Conservation (phyloP, 441 rosid genomes). For the Erysimum cheiri region DNA sequence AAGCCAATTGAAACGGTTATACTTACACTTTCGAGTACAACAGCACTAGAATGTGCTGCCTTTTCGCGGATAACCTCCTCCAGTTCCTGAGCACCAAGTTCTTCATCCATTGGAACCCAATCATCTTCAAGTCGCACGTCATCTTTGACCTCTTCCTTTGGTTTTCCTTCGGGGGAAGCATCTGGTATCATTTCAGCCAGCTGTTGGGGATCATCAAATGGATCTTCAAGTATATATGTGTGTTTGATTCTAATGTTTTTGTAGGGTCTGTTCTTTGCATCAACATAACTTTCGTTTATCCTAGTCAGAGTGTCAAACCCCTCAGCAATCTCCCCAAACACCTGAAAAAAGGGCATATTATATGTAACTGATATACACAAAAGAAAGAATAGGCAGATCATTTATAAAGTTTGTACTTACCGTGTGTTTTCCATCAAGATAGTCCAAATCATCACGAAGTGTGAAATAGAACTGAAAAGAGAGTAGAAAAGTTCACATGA, state of each 20-base stretch:
- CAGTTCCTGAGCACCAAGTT: constrained; percentile 67
- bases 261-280: constrained; percentile 79
- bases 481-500: constrained; percentile 22
- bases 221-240: constrained; percentile 80
- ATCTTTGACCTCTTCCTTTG: constrained; percentile 88
- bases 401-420: constrained; percentile 54
- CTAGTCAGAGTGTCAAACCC: constrained; percentile 84
- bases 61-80: constrained; percentile 82
- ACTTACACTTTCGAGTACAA: constrained; percentile 97
- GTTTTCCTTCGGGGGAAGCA: constrained; percentile 95
- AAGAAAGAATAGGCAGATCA: constrained; percentile 4
- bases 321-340: constrained; percentile 96
- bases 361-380: not conserved
- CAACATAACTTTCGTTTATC: constrained; percentile 92
- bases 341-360: constrained; percentile 50
- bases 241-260: constrained; percentile 93
- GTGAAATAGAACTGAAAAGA: constrained; percentile 84
- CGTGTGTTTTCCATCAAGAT: constrained; percentile 97
- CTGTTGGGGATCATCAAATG: constrained; percentile 88
- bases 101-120: constrained; percentile 98
- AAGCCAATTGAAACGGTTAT: constrained; percentile 26
- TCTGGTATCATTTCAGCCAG: constrained; percentile 78
- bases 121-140: constrained; percentile 97
- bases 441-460: constrained; percentile 86
- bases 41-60: constrained; percentile 95